phyloP scores from a whole-genome alignment of 148 eudicot species.

The Nepenthes gracilis region DNA sequence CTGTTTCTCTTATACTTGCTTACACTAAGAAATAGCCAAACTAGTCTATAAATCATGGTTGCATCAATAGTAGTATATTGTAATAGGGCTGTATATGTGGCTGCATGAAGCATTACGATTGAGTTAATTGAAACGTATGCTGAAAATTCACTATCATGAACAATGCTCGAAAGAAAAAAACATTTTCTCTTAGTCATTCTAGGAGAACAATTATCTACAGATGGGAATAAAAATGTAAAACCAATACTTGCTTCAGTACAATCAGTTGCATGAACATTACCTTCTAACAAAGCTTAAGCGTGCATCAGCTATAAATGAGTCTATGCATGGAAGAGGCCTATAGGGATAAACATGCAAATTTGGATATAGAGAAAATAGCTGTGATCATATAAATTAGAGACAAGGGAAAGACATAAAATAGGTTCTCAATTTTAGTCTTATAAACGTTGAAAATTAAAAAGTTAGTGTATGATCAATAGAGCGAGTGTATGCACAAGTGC shows the following conservation, averaged over 20 bases:
- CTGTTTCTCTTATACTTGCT: slow-evolving; percentile 24
- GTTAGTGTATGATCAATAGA: no score
- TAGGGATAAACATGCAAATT: slow-evolving; percentile 56
- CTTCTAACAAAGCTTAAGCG: slow-evolving; percentile 57
- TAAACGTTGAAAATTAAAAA: no score
- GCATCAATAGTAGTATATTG: slow-evolving; percentile 31
- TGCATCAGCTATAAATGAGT: slow-evolving; percentile 50
- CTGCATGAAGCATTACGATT: slow-evolving; percentile 53
- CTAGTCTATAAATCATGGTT: slow-evolving; percentile 36
- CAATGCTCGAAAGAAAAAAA: slow-evolving; percentile 38
- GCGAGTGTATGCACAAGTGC: no score
- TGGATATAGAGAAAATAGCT: slow-evolving; percentile 41
- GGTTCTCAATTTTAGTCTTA: no score
- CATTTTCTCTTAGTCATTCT: not conserved
- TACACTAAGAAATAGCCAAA: slow-evolving; percentile 35
- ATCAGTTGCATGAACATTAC: slow-evolving; percentile 12
- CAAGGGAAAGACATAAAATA: no score
- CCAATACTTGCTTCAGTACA: not conserved
- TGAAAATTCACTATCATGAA: slow-evolving; percentile 65
- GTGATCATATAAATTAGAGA: slow-evolving; percentile 4
- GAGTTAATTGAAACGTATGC: slow-evolving; percentile 64
- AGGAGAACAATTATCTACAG: not conserved
- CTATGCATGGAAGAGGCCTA: slow-evolving; percentile 84
- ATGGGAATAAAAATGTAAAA: not conserved
- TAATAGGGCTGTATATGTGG: slow-evolving; percentile 48